Evolutionary conservation across 345 rosid genomes (phyloP).

Genomic region (Heritiera fomes): DNA sequence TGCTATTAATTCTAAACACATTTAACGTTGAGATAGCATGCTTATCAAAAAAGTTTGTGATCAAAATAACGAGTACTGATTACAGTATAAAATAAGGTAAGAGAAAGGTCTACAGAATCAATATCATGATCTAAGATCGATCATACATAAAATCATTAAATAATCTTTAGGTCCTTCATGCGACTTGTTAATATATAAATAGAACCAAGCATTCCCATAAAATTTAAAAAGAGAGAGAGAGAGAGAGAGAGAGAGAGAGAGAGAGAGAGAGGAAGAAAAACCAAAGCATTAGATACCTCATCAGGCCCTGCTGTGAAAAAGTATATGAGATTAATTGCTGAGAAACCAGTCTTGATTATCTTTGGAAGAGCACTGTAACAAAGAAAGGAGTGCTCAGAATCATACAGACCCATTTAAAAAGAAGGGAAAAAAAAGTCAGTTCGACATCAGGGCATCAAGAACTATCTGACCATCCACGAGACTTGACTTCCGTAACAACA

Average conservation of each 20-base stretch:
- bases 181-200: background rate
- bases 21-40: background rate
- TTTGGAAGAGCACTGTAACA: constrained; percentile 83
- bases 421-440: background rate
- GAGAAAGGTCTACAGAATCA: background rate
- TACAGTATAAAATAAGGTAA: background rate
- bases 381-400: constrained; percentile 18
- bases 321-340: constrained; percentile 94
- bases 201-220: background rate
- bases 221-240: no score
- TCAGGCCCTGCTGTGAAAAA: constrained; percentile 98
- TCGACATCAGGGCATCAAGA: background rate
- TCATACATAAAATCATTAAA: background rate
- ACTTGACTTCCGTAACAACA: background rate
- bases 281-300: constrained; percentile 54
- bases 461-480: background rate
- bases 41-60: background rate
- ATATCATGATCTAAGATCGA: background rate
- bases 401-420: background rate
- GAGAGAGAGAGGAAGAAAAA: background rate
- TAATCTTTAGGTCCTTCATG: background rate
- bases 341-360: constrained; percentile 96
- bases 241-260: no score
- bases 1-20: background rate
- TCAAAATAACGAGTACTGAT: background rate